Evolutionary conservation across 1,284 basidiomycete species (phyloP), one percentile per base, ranked within the genome.

Genomic region (Ustilago bromivora): DNA sequence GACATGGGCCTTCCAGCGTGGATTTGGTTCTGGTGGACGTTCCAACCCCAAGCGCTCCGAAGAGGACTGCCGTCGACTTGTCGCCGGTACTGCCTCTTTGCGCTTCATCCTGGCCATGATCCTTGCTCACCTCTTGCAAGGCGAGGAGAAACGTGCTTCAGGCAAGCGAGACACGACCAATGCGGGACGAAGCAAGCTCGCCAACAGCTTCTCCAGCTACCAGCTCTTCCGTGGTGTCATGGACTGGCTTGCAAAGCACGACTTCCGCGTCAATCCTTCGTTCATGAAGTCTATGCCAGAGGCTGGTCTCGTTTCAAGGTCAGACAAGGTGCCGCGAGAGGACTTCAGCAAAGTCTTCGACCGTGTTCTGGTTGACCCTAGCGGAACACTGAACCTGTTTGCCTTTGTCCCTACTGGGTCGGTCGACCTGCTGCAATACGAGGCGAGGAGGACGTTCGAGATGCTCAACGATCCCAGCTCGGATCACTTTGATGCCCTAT

Each of bases 1-100:
- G 23, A 90, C 96, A 19, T 98, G 96, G 96, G 93, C 94, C 1
- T 92, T 92, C 62, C 93, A 96, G 84, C 90, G 95, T 23, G 94
- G 94, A 0, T 94, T 94, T 76, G 68, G 90, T 41, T 66, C 80
- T 0, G 82, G 83, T 35, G 59, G 63, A 54, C 60, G 71, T 92
- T 92, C 76, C 61, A 61, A 53, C 7, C 57, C 57, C 12, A 68
- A 68, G 52, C 43, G 41, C 17, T 10, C 51, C 6, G 61, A 55
- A 9, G 54, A 72, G 23, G 71, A 66, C 47, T 57, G 60, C n/a
- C 62, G 75, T 61, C 31, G 80, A 40, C 61, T 76, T 34, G 73
- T 81, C 9, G 85, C 80, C 11, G 83, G 85, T 7, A 77, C 79
- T 0, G 71, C 90, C 28, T 80, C 95, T 0, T 86, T 96, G n/a